Conservation (phyloP, 177 flowering plant species). For the Vitis hybrid region DNA sequence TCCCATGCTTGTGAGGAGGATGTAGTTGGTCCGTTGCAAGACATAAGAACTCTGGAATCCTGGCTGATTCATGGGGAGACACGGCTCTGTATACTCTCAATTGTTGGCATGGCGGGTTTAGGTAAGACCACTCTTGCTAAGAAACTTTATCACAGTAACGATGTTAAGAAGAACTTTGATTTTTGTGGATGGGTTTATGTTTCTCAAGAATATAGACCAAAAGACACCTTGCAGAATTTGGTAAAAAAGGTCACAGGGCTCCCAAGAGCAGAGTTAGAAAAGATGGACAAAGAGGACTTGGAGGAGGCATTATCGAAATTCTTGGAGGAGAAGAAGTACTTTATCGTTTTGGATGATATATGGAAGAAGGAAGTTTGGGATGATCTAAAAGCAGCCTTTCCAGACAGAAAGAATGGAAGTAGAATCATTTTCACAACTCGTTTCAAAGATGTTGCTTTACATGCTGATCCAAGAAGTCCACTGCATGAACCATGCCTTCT, state of each 20-base stretch:
- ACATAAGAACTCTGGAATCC: background rate
- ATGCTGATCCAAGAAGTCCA: constrained; percentile 10
- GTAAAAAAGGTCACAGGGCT: too few species aligned
- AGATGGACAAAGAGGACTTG: constrained; percentile 10
- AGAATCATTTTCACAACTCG: constrained; percentile 19
- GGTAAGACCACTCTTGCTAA: constrained; percentile 20
- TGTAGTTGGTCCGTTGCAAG: constrained; percentile 13
- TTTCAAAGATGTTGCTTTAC: constrained; percentile 13
- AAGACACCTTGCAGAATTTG: background rate
- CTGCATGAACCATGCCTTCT: background rate
- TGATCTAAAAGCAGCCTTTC: constrained; percentile 15
- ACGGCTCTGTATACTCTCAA: background rate
- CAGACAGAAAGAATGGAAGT: constrained; percentile 2
- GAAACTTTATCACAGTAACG: constrained; percentile 6
- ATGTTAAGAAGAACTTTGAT: background rate
- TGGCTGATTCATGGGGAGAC: background rate
- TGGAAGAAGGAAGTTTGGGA: constrained; percentile 23
- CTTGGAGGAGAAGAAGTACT: constrained; percentile 10
- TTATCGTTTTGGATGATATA: constrained; percentile 27
- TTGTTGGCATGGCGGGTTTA: constrained; percentile 12
- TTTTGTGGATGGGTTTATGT: constrained; percentile 7
- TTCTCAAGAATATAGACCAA: constrained; percentile 8
- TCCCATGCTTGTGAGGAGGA: background rate
- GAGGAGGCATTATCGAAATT: constrained; percentile 2
- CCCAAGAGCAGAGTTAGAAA: too few species aligned